Conservation (phyloP, 371 early-diverging fungal species). For the Apophysomyces sp. region DNA sequence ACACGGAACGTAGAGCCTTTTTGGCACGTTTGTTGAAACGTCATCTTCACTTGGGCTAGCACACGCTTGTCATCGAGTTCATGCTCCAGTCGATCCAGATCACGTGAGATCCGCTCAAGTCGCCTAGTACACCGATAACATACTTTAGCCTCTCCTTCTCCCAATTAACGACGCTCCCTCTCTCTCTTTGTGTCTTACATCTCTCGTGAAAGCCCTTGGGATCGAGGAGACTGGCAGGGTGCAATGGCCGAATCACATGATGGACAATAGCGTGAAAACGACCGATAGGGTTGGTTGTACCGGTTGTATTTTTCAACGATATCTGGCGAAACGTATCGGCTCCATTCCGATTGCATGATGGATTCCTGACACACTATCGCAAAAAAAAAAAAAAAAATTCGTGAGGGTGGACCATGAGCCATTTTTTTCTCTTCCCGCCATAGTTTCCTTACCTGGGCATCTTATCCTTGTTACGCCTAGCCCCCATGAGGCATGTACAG, state of each 20-base stretch:
- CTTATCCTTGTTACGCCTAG: slow-evolving; percentile 58
- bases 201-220: slow-evolving; percentile 30
- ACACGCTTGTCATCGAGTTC: neutral
- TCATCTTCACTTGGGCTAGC: neutral
- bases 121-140: slow-evolving; percentile 1
- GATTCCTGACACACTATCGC: slow-evolving; percentile 57
- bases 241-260: slow-evolving; percentile 45
- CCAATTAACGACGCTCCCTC: neutral
- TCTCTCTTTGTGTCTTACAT: slow-evolving; percentile 5
- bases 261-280: slow-evolving; percentile 55
- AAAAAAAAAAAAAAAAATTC: neutral
- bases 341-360: slow-evolving; percentile 62
- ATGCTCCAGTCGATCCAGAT: slow-evolving; percentile 1
- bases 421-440: neutral
- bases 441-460: slow-evolving; percentile 49
- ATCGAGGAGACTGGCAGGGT: slow-evolving; percentile 39
- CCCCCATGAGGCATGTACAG: slow-evolving; percentile 67
- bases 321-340: slow-evolving; percentile 39
- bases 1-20: slow-evolving; percentile 27
- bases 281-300: slow-evolving; percentile 66
- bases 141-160: neutral
- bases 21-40: slow-evolving; percentile 24
- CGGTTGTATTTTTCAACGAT: slow-evolving; percentile 51
- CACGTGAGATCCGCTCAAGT: neutral
- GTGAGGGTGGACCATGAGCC: neutral